Conservation (phyloP, 768 basidiomycete species). For the Sistotremastrum niveocremeum region DNA sequence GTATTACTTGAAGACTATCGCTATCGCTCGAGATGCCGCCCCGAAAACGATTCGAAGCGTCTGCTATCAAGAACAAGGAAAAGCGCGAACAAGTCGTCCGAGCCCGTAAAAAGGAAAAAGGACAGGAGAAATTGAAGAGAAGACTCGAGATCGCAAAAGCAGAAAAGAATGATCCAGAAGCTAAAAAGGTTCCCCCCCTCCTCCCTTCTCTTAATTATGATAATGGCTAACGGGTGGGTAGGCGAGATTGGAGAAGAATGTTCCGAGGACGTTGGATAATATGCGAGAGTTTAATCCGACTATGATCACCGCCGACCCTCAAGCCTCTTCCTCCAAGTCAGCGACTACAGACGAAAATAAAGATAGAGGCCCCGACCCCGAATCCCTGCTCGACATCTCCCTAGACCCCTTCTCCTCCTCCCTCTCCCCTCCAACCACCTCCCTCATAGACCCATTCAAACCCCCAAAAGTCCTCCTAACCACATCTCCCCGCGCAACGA, state of each 20-base stretch:
- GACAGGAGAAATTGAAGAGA: constrained; percentile 66
- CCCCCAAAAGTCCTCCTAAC: constrained; percentile 87
- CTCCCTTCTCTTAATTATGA: too few relatives aligned
- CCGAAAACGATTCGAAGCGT: constrained; percentile 39
- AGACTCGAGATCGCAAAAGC: constrained; percentile 65
- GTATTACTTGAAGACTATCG: too few relatives aligned
- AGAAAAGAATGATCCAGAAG: constrained; percentile 61
- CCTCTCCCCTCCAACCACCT: constrained; percentile 50
- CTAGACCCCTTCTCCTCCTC: constrained; percentile 70
- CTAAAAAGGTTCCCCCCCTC: constrained; percentile 73
- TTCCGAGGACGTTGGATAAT: constrained; percentile 89
- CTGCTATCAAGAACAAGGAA: constrained; percentile 72
- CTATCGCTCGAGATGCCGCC: constrained; percentile 32
- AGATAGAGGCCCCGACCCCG: constrained; percentile 28
- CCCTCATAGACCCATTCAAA: constrained; percentile 39
- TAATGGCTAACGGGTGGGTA: constrained; percentile 16
- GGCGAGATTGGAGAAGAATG: constrained; percentile 76
- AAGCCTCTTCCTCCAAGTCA: constrained; percentile 18
- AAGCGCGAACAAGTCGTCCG: constrained; percentile 69
- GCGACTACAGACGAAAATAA: constrained; percentile 13
- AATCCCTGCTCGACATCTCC: constrained; percentile 53
- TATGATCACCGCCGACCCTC: constrained; percentile 41
- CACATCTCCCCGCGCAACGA: constrained; percentile 81
- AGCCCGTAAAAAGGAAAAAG: constrained; percentile 67
- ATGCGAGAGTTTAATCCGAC: constrained; percentile 75